These are phyloP conservation scores for Elsinoe necatrix DNA, from an alignment of 2,329 filamentous ascomycete genomes.

Conservation along the genomic window DNA sequence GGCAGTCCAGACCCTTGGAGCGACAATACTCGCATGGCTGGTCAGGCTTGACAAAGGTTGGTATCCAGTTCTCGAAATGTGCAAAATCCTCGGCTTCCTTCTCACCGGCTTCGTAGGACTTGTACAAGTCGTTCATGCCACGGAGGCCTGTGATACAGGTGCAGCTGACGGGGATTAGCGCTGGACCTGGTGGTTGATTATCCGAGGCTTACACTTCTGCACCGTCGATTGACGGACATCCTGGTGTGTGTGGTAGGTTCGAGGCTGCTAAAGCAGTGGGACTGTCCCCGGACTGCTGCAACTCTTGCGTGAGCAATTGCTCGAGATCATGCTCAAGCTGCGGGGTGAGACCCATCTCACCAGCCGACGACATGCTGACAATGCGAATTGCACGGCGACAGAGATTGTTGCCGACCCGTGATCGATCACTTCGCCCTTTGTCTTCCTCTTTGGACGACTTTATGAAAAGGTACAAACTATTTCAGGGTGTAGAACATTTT, in stretches of 20 bases:
- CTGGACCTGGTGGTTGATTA: not conserved
- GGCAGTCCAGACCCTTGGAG: constrained; percentile 40
- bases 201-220: not conserved
- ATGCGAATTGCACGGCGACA: not conserved
- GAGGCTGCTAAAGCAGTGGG: not conserved
- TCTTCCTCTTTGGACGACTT: not conserved
- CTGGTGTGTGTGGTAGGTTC: not conserved
- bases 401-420: not conserved
- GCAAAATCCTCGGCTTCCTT: constrained; percentile 27
- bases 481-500: not conserved
- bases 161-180: not conserved
- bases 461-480: not conserved
- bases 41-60: constrained; percentile 38
- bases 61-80: constrained; percentile 40
- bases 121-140: constrained; percentile 2
- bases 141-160: not conserved
- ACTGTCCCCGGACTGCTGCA: not conserved
- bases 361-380: constrained; percentile 10
- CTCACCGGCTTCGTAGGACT: not conserved
- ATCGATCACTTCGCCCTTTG: not conserved
- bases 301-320: constrained; percentile 8
- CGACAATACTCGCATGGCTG: constrained; percentile 42
- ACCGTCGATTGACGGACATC: not conserved
- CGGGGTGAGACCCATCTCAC: not conserved
- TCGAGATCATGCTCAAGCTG: not conserved